Evolutionary conservation across 1,284 basidiomycete species (phyloP).

Genomic region (Xanthoconium separans): DNA sequence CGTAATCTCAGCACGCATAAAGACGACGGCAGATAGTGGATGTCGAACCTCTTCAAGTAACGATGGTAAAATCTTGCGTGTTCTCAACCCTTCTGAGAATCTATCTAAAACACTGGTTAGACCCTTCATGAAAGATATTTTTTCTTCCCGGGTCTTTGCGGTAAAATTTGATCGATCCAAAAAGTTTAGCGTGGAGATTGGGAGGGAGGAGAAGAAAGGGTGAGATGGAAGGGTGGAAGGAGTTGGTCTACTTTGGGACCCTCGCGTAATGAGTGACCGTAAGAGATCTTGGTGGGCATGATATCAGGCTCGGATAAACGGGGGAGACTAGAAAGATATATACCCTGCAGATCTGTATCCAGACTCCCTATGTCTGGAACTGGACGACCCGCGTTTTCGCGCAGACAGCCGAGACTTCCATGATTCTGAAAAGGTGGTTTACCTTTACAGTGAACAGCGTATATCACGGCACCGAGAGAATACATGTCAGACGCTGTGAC

Average conservation of each 20-base stretch:
- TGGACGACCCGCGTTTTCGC: slow-evolving; percentile 74
- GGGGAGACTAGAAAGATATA: background rate
- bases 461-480: slow-evolving; percentile 88
- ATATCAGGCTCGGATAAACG: slow-evolving; percentile 7
- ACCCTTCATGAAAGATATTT: slow-evolving; percentile 95
- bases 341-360: slow-evolving; percentile 72
- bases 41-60: slow-evolving; percentile 83
- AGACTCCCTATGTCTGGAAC: slow-evolving; percentile 58
- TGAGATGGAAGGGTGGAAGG: slow-evolving; percentile 80
- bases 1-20: slow-evolving; percentile 11
- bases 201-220: slow-evolving; percentile 93
- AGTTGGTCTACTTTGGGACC: slow-evolving; percentile 69
- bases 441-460: slow-evolving; percentile 87
- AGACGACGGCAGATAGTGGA: background rate
- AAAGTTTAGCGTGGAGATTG: slow-evolving; percentile 96
- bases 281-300: slow-evolving; percentile 60
- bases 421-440: slow-evolving; percentile 87
- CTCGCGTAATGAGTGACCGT: slow-evolving; percentile 76
- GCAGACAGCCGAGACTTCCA: slow-evolving; percentile 76
- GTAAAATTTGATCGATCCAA: slow-evolving; percentile 95
- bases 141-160: slow-evolving; percentile 91
- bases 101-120: slow-evolving; percentile 78
- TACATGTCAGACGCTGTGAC: slow-evolving; percentile 93
- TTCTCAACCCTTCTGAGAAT: slow-evolving; percentile 87
- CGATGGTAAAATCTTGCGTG: slow-evolving; percentile 91